A percentile compares a stretch with the other conserved stretches of the same genome.
Conservation (phyloP, 306 rosid species). For the Rosa multiflora region DNA sequence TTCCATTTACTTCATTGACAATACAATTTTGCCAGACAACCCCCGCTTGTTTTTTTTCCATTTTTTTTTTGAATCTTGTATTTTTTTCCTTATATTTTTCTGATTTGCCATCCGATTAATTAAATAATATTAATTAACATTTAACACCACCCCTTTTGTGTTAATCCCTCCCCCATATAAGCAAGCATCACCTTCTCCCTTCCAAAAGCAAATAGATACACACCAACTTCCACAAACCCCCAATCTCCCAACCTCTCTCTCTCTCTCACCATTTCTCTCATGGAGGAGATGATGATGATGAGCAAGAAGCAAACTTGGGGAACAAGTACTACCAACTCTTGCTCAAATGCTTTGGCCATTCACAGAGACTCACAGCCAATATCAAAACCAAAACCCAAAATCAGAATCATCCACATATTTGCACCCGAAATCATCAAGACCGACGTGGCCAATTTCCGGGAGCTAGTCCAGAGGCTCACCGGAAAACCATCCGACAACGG, state of each 20-base stretch:
- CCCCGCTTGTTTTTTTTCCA: neutral
- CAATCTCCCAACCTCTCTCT: neutral
- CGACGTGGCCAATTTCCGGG: conserved; percentile 77
- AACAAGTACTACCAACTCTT: neutral
- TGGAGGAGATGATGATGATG: conserved; percentile 43
- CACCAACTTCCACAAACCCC: conserved; percentile 16
- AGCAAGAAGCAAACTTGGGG: conserved; percentile 30
- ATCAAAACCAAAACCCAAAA: conserved; percentile 69
- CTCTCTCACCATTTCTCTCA: conserved; percentile 9
- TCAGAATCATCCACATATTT: conserved; percentile 84
- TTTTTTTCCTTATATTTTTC: neutral
- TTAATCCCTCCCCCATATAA: conserved; percentile 23
- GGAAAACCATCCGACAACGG: conserved; percentile 61
- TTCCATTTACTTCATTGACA: conserved; percentile 34
- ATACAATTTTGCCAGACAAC: conserved; percentile 39
- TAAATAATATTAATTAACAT: neutral
- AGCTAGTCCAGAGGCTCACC: conserved; percentile 76
- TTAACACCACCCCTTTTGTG: neutral
- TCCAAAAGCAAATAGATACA: neutral
- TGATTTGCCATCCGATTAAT: conserved; percentile 9
- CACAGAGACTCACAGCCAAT: conserved; percentile 57
- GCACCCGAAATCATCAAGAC: conserved; percentile 90
- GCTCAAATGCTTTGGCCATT: conserved; percentile 39
- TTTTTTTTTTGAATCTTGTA: neutral
- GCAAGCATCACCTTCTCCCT: conserved; percentile 1